Conservation (phyloP, 495 filamentous ascomycete species). For the Neurospora sp. region DNA sequence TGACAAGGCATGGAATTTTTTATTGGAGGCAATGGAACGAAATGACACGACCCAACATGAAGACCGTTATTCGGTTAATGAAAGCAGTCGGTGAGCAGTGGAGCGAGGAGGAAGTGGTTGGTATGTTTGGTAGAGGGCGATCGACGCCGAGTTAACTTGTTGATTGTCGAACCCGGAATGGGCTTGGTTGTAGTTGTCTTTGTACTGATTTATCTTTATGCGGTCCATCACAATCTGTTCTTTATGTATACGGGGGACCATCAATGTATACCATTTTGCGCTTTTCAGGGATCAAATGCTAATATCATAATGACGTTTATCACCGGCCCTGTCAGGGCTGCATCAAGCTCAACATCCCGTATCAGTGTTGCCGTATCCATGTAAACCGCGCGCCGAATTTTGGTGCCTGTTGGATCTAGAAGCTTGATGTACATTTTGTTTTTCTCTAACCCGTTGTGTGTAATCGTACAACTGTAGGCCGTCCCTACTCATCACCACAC, state of each 20-base stretch:
- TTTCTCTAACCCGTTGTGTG: not conserved
- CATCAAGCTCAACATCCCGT: not conserved
- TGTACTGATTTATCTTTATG: not conserved
- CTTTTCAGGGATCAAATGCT: not conserved
- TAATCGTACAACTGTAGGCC: not conserved
- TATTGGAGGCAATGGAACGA: not conserved
- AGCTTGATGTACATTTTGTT: not conserved
- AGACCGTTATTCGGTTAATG: not conserved
- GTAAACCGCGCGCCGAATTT: not conserved
- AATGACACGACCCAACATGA: not conserved
- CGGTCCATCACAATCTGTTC: not conserved
- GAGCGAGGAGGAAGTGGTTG: not conserved
- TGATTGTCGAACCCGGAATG: not conserved
- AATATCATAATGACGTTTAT: not conserved
- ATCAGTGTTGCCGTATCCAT: not conserved
- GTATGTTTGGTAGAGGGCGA: not conserved
- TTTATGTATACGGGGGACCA: not conserved
- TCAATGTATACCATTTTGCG: not conserved
- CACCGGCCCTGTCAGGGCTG: not conserved
- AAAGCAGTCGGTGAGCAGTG: not conserved
- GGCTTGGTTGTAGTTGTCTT: not conserved
- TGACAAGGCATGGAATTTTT: not conserved
- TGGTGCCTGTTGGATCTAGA: not conserved
- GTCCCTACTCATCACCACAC: not conserved
- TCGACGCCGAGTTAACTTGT: not conserved